phyloP scores from a whole-genome alignment of 2,329 filamentous ascomycete species.

The Apiospora aurea region DNA sequence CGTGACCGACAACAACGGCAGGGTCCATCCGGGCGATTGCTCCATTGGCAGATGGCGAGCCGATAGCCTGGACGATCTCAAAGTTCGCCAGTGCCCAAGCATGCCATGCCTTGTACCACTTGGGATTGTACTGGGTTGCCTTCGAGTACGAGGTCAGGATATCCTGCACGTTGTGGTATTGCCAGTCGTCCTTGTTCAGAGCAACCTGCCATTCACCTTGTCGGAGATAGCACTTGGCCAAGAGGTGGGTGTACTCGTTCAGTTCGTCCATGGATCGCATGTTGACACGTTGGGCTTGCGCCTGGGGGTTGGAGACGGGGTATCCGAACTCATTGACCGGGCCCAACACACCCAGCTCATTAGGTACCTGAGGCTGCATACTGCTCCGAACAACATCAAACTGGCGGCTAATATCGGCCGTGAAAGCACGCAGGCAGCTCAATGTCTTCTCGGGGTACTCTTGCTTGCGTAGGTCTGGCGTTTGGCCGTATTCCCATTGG shows the following conservation, averaged over 20 bases:
- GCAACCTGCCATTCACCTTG: conserved; percentile 96
- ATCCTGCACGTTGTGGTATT: conserved; percentile 83
- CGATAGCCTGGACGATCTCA: conserved; percentile 83
- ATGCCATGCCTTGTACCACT: conserved; percentile 99
- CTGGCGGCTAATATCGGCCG: conserved; percentile 62
- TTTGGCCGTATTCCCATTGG: conserved; percentile 87
- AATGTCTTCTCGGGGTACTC: conserved; percentile 62
- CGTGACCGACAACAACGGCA: conserved; percentile 80
- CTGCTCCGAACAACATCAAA: conserved; percentile 59
- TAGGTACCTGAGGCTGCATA: conserved; percentile 55
- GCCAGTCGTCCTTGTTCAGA: conserved; percentile 88
- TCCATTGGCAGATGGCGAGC: background rate
- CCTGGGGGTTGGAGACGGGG: conserved; percentile 49
- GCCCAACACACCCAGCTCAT: conserved; percentile 43
- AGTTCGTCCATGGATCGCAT: conserved; percentile 56
- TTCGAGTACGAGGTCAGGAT: conserved; percentile 90
- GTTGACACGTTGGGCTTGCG: conserved; percentile 23
- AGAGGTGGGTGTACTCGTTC: conserved; percentile 70
- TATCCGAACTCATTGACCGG: conserved; percentile 53
- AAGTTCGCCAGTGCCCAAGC: conserved; percentile 98
- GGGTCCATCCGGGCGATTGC: conserved; percentile 67
- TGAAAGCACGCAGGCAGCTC: conserved; percentile 67
- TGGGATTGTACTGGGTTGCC: conserved; percentile 91
- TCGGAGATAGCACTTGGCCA: conserved; percentile 95
- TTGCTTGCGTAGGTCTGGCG: conserved; percentile 51